Evolutionary conservation across 139 green algal species (phyloP).

Genomic region (Closterium sp.): DNA sequence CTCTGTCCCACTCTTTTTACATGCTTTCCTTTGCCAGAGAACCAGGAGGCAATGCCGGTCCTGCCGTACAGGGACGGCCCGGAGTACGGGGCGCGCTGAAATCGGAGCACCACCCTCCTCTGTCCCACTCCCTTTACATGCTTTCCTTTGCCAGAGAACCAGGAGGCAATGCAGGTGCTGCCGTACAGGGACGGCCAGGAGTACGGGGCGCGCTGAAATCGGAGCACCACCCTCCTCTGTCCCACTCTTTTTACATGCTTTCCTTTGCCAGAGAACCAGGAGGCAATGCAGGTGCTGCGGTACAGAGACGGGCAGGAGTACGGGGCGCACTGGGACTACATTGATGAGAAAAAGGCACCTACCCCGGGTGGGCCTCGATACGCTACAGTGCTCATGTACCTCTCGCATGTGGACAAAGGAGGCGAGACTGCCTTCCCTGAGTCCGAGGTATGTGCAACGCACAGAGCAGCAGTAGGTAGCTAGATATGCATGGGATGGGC

Average conservation of each 20-base stretch:
- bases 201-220: no score
- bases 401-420: constrained; percentile 55
- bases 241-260: background rate
- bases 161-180: background rate
- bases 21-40: no score
- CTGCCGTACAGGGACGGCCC: constrained; percentile 74
- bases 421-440: constrained; percentile 56
- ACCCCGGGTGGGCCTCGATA: constrained; percentile 73
- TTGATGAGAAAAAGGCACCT: constrained; percentile 71
- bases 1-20: background rate
- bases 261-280: constrained; percentile 61
- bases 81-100: no score
- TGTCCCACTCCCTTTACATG: no score
- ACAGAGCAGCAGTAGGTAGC: no score
- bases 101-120: no score
- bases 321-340: constrained; percentile 81
- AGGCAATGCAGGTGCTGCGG: constrained; percentile 79
- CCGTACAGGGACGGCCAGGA: background rate
- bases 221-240: no score
- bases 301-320: constrained; percentile 83
- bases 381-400: constrained; percentile 83
- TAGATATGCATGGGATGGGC: no score
- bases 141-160: background rate
- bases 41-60: constrained; percentile 77
- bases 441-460: background rate